Evolutionary conservation across 2,329 filamentous ascomycete species (phyloP).

Genomic region (Ceratocystis papillata): DNA sequence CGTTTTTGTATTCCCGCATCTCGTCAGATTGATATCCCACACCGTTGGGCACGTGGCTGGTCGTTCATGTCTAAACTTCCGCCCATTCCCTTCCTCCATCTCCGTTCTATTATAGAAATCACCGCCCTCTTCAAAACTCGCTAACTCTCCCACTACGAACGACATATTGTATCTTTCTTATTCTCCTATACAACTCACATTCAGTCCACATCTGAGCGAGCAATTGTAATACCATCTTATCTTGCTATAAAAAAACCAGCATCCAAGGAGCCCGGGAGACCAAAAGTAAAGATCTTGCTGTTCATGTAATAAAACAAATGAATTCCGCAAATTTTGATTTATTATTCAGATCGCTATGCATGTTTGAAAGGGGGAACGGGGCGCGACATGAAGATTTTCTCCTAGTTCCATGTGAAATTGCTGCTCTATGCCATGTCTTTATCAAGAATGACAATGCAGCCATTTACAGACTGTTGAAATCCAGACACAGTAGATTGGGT

Average conservation of each 20-base stretch:
- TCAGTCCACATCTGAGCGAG: background rate
- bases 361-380: background rate
- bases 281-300: conserved; percentile 12
- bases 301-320: conserved; percentile 18
- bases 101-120: background rate
- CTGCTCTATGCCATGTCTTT: background rate
- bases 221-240: conserved; percentile 9
- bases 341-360: background rate
- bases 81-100: background rate
- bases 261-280: background rate
- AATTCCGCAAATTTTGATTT: background rate
- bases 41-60: background rate
- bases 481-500: no score
- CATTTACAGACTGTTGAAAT: background rate
- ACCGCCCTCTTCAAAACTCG: background rate
- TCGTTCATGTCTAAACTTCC: background rate
- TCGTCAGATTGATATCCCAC: background rate
- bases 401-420: background rate
- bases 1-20: background rate
- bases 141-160: background rate
- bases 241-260: background rate
- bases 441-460: background rate
- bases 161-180: conserved; percentile 3
- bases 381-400: no score
- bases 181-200: conserved; percentile 9